phyloP scores from a whole-genome alignment of 2,329 filamentous ascomycete genomes.

The Xylaria sp. region DNA sequence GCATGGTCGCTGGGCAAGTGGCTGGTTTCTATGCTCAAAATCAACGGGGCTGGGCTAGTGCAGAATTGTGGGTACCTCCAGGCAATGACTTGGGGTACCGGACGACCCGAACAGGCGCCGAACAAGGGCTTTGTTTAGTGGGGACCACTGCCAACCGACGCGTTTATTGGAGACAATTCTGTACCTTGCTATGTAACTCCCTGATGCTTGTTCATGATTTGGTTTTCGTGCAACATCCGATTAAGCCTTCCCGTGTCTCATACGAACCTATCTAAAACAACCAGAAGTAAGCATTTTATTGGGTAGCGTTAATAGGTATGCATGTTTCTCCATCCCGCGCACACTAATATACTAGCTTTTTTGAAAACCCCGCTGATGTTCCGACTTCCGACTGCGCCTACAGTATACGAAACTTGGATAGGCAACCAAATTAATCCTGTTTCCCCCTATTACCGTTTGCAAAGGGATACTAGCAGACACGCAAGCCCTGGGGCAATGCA shows the following conservation, averaged over 20 bases:
- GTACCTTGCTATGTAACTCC: not conserved
- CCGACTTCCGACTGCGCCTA: constrained; percentile 8
- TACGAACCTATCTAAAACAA: not conserved
- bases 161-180: constrained; percentile 2
- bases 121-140: constrained; percentile 47
- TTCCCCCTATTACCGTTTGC: constrained; percentile 22
- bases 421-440: not conserved
- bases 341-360: too few relatives aligned
- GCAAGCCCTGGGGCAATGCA: constrained; percentile 44
- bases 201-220: not conserved
- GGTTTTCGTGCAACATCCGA: constrained; percentile 11
- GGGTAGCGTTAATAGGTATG: not conserved
- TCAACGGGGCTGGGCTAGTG: constrained; percentile 37
- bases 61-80: constrained; percentile 7
- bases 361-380: not conserved
- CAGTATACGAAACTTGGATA: constrained; percentile 3
- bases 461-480: constrained; percentile 35
- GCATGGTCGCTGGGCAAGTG: constrained; percentile 23
- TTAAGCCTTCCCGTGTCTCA: not conserved
- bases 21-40: constrained; percentile 33
- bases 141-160: constrained; percentile 40
- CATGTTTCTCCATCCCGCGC: too few relatives aligned
- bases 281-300: not conserved
- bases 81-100: constrained; percentile 14
- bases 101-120: constrained; percentile 20